Conservation (phyloP, 2,329 filamentous ascomycete genomes). For the Arachnopeziza araneosa region DNA sequence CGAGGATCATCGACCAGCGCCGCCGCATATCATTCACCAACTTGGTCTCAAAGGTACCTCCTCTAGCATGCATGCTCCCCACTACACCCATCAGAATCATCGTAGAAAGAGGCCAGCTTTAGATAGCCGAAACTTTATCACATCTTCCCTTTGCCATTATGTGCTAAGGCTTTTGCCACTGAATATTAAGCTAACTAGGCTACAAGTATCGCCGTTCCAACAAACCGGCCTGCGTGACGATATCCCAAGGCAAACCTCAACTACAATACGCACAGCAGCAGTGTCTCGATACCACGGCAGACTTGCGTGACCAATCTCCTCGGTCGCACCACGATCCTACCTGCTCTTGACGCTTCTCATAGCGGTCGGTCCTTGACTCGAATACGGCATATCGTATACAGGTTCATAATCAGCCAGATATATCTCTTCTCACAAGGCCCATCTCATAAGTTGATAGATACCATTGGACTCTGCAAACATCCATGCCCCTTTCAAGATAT, state of each 20-base stretch:
- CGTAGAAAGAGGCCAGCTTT: not conserved
- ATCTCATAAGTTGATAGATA: not conserved
- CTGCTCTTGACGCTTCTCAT: not conserved
- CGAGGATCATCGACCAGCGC: not conserved
- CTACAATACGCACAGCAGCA: not conserved
- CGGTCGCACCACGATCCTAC: not conserved
- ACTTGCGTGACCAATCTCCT: no score
- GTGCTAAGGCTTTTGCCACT: not conserved
- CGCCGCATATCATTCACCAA: not conserved
- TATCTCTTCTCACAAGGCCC: not conserved
- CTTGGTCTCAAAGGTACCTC: not conserved
- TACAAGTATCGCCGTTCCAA: not conserved
- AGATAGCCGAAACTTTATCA: not conserved
- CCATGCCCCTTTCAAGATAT: not conserved
- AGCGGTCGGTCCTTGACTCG: no score
- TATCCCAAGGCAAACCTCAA: not conserved
- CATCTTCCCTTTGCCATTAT: not conserved
- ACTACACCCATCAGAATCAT: not conserved
- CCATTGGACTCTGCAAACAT: not conserved
- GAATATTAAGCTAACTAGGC: not conserved
- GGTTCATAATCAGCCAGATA: not conserved
- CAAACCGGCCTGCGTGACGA: not conserved
- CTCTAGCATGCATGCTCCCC: not conserved
- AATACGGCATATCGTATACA: not conserved
- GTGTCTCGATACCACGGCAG: no score